Conservation (phyloP, 441 rosid genomes). For the Pelargonium cotyledonis region DNA sequence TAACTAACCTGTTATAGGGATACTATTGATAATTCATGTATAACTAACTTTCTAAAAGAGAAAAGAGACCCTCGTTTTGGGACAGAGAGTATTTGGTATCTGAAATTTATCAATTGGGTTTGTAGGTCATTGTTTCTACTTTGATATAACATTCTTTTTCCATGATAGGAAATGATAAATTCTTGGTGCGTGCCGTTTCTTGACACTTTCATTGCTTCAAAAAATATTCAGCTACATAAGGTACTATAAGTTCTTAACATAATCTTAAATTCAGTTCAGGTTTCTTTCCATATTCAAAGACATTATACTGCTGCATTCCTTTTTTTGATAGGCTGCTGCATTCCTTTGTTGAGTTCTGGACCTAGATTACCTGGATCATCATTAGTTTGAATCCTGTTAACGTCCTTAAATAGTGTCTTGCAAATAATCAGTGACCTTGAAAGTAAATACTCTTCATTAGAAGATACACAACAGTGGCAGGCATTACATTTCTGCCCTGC, state of each 20-base stretch:
- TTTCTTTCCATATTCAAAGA: neutral
- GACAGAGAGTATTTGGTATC: neutral
- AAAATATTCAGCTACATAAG: conserved; percentile 69
- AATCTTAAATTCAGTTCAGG: neutral
- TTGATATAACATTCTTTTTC: conserved; percentile 18
- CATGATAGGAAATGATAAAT: conserved; percentile 57
- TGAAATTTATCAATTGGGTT: neutral
- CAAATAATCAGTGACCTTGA: neutral
- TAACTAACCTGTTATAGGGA: too few relatives aligned
- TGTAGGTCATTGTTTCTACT: conserved; percentile 3
- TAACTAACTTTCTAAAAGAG: too few relatives aligned
- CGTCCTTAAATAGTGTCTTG: too few relatives aligned
- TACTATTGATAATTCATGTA: too few relatives aligned
- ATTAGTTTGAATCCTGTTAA: too few relatives aligned
- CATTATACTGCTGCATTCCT: too few relatives aligned
- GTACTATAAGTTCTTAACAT: conserved; percentile 30
- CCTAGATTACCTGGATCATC: neutral
- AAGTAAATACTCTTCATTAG: neutral
- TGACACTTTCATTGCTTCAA: conserved; percentile 42
- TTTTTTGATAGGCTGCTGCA: too few relatives aligned
- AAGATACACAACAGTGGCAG: too few relatives aligned
- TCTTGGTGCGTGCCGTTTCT: conserved; percentile 77
- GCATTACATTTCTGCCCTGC: too few relatives aligned
- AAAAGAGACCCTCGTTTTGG: too few relatives aligned
- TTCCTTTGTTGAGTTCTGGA: conserved; percentile 1